phyloP scores from a whole-genome alignment of 2,329 filamentous ascomycete genomes.

The Botrytis medusae region DNA sequence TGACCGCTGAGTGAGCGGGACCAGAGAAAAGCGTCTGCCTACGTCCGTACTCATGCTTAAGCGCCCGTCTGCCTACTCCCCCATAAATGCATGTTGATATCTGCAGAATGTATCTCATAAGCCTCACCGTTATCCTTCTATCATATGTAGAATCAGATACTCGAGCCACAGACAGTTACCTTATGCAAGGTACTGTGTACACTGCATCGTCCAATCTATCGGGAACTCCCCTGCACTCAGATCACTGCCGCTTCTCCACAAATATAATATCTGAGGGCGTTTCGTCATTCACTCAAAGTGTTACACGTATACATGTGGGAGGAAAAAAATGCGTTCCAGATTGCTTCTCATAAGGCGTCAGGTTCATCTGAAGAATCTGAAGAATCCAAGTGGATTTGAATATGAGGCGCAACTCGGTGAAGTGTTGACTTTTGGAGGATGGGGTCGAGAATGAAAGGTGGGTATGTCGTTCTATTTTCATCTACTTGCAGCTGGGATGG shows the following conservation, averaged over 20 bases:
- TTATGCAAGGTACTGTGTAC: background rate
- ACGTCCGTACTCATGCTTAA: background rate
- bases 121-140: background rate
- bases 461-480: constrained; percentile 2
- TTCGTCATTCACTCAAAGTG: background rate
- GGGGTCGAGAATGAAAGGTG: background rate
- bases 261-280: background rate
- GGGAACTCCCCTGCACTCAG: constrained; percentile 7
- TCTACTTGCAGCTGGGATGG: background rate
- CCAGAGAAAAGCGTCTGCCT: background rate
- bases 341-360: background rate
- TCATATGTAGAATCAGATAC: background rate
- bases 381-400: background rate
- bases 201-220: background rate
- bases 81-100: background rate
- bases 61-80: constrained; percentile 3
- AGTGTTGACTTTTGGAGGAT: background rate
- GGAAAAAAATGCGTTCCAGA: too few species aligned
- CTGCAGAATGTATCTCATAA: background rate
- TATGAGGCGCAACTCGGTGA: background rate
- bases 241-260: constrained; percentile 1
- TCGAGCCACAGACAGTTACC: background rate
- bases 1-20: background rate
- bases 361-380: background rate
- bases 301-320: background rate